phyloP scores from a whole-genome alignment of 169 alveolate genomes.

The Eimeria zaria region DNA sequence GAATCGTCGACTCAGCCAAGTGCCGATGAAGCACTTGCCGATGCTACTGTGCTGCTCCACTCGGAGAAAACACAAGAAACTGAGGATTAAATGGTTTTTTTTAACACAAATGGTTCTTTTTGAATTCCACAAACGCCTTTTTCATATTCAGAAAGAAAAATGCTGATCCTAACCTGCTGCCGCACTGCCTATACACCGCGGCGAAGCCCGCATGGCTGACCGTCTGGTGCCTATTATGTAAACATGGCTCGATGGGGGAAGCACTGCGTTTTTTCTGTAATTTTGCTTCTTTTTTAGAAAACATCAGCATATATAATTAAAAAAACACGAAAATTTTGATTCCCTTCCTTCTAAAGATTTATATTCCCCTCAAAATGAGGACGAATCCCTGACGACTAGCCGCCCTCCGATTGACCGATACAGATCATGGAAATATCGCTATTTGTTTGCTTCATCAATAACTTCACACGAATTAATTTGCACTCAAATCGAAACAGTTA shows the following conservation, averaged over 20 bases:
- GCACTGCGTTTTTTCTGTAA: background rate
- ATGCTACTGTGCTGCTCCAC: background rate
- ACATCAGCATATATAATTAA: background rate
- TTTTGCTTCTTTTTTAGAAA: background rate
- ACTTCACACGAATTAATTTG: background rate
- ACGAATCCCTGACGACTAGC: constrained; percentile 8
- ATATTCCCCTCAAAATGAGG: background rate
- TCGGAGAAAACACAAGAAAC: background rate
- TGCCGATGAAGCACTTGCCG: constrained; percentile 16
- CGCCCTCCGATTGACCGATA: constrained; percentile 10
- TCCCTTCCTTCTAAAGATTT: background rate
- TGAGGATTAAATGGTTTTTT: background rate
- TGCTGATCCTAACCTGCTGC: background rate
- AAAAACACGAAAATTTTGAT: background rate
- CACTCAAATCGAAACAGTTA: background rate
- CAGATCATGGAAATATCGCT: background rate
- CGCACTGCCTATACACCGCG: background rate
- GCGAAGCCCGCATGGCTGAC: constrained; percentile 9
- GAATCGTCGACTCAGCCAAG: background rate
- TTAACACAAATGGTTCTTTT: background rate
- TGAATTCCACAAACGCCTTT: background rate
- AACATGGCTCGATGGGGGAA: constrained; percentile 23
- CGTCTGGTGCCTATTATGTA: constrained; percentile 12
- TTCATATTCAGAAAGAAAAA: background rate
- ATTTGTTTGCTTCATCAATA: background rate